Conservation (phyloP, 1,139 yeast genomes). For the Insectozyma bohioensis region DNA sequence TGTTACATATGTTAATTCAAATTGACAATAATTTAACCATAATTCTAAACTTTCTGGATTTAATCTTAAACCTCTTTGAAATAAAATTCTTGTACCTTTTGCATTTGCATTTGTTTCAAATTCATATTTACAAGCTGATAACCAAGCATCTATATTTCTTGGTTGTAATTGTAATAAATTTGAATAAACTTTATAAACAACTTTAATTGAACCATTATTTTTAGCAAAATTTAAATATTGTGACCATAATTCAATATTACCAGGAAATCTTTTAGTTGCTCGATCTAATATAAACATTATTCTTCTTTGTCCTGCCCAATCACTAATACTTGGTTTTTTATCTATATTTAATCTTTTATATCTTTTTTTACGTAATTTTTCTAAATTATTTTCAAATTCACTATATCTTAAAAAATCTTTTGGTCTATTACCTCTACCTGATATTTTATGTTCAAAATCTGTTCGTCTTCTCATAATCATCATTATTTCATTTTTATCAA, state of each 20-base stretch:
- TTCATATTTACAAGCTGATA: conserved; percentile 92
- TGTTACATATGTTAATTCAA: conserved; percentile 83
- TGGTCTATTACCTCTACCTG: conserved; percentile 79
- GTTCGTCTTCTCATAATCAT: conserved; percentile 91
- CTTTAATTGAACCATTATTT: conserved; percentile 69
- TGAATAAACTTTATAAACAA: conserved; percentile 79
- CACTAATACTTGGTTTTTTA: conserved; percentile 64
- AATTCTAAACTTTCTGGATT: conserved; percentile 70
- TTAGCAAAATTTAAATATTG: conserved; percentile 74
- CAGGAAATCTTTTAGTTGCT: conserved; percentile 78
- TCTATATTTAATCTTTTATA: conserved; percentile 59
- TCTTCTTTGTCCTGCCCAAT: conserved; percentile 85
- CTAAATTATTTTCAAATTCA: conserved; percentile 79
- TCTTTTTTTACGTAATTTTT: conserved; percentile 73
- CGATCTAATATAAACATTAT: conserved; percentile 82
- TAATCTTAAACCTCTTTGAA: conserved; percentile 83
- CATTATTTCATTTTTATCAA: conserved; percentile 76
- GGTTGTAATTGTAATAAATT: conserved; percentile 85
- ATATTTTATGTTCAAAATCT: conserved; percentile 89
- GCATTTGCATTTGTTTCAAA: conserved; percentile 87
- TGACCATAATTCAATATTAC: conserved; percentile 76
- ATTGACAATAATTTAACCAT: conserved; percentile 85
- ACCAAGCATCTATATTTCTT: conserved; percentile 88
- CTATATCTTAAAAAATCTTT: conserved; percentile 78
- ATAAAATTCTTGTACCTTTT: conserved; percentile 80